A percentile compares a stretch with the other conserved stretches of the same genome.
Evolutionary conservation across 805 yeast genomes (phyloP).

Genomic region (Lachancea dasiensis): DNA sequence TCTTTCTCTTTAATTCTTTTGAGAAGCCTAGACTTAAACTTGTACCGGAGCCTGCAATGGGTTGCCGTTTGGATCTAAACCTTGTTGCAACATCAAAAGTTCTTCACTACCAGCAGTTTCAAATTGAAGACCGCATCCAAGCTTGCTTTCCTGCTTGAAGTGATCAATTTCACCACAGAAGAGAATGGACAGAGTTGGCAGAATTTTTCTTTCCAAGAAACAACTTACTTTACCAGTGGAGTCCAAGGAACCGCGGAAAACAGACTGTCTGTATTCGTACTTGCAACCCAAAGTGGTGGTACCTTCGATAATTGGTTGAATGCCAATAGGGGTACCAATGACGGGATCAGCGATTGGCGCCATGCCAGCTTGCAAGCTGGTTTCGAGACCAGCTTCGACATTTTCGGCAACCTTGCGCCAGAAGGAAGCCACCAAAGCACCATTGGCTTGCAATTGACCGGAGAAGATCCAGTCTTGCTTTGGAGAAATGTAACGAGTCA

Average conservation of each 20-base stretch:
- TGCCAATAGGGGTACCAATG: slow-evolving; percentile 73
- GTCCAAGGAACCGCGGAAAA: slow-evolving; percentile 92
- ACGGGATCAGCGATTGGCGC: slow-evolving; percentile 68
- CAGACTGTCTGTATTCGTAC: slow-evolving; percentile 94
- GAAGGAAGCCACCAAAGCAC: slow-evolving; percentile 81
- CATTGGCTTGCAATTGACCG: slow-evolving; percentile 90
- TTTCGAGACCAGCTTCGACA: slow-evolving; percentile 92
- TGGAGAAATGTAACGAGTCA: slow-evolving; percentile 74
- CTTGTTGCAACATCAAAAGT: slow-evolving; percentile 86
- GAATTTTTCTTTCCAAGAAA: slow-evolving; percentile 85
- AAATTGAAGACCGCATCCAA: slow-evolving; percentile 93
- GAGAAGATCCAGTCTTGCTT: slow-evolving; percentile 84
- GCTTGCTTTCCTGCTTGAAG: slow-evolving; percentile 63
- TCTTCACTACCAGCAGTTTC: slow-evolving; percentile 95
- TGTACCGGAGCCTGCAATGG: slow-evolving; percentile 78
- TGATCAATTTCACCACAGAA: slow-evolving; percentile 94
- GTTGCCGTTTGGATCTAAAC: slow-evolving; percentile 79
- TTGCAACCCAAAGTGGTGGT: slow-evolving; percentile 92
- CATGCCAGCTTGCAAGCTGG: slow-evolving; percentile 71
- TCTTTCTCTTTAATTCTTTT: background rate
- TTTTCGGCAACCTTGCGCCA: slow-evolving; percentile 91
- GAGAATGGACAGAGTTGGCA: slow-evolving; percentile 83
- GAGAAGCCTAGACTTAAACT: slow-evolving; percentile 26
- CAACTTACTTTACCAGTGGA: slow-evolving; percentile 86
- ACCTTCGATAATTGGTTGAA: slow-evolving; percentile 84